Base-by-base conservation (phyloP, 441 rosid species). In the Kokia cookei region DNA sequence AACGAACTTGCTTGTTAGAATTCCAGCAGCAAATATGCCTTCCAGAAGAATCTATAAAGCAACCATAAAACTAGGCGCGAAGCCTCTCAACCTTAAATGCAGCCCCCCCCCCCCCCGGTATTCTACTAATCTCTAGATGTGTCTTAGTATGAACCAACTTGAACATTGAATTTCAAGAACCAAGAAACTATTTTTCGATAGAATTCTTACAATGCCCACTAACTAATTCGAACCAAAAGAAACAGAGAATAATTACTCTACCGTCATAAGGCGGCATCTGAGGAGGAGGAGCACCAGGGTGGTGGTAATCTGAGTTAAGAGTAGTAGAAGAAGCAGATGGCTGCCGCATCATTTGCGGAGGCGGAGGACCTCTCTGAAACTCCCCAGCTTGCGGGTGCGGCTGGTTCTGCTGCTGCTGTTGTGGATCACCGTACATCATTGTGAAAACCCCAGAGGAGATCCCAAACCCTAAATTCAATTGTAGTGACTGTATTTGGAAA, bases 261-360 rank as follows among this genome's bases (percentile, higher is more conserved):
- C 97, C 82, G 15, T 94, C 98, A 60, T 84, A 89, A 60, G 82
- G 80, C 50, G 77, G 77, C 17, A 26, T 48, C 65, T 58, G 86
- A 35, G 62, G 77, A 66, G 35, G 60, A 29, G 81, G 85, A 71
- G 82, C 50, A 90, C 91, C 85, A 42, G 84, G 80, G 77, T 91
- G 95, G 80, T 89, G 91, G 51, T 83, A 92, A 5, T 94, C 98
- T 6, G 88, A 78, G 74, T 81, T 87, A 59, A 92, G 85, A 71
- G 86, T 92, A 26, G 89, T 77, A 29, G 98, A 92, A 51, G 97
- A 90, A 12, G 93, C 97, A 0, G 98, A 92, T 5, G 93, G 84
- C 68, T 91, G 98, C 19, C 97, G 87, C 94, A 92, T 90, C 97
- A 94, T 94, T 22, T 78, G 82, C 40, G 84, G 87, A 14, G 82